Evolutionary conservation across 345 rosid species (phyloP).

Genomic region (Brassica incana): DNA sequence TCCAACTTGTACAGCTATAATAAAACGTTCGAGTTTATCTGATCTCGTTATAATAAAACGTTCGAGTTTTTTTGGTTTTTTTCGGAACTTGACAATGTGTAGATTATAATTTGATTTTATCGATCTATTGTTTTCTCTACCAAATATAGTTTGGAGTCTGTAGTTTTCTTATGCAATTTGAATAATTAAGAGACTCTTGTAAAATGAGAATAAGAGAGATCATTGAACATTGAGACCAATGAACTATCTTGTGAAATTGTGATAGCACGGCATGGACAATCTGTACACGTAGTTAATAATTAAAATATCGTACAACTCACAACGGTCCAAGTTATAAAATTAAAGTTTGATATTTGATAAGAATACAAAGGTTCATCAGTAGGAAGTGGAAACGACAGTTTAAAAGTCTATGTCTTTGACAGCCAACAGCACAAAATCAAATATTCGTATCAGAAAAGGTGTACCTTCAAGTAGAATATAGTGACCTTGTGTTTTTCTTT

Average conservation of each 20-base stretch:
- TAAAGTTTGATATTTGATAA: slow-evolving; percentile 18
- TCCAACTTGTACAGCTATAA: neutral
- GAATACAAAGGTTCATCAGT: slow-evolving; percentile 11
- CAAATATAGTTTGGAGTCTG: neutral
- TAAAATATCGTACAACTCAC: neutral
- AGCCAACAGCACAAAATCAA: slow-evolving; percentile 35
- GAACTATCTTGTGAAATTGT: neutral
- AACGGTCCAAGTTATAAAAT: slow-evolving; percentile 15
- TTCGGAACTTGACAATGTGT: neutral
- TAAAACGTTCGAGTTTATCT: neutral
- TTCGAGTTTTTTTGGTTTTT: neutral
- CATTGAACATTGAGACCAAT: neutral
- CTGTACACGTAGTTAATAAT: neutral
- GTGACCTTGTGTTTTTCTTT: slow-evolving; percentile 1
- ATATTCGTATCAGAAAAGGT: slow-evolving; percentile 32
- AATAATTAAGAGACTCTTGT: neutral
- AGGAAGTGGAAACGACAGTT: slow-evolving; percentile 26
- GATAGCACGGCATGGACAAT: neutral
- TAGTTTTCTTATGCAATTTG: neutral
- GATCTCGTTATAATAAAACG: neutral
- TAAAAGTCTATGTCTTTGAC: slow-evolving; percentile 26
- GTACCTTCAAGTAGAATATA: slow-evolving; percentile 32
- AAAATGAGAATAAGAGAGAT: neutral
- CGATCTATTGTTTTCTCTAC: neutral
- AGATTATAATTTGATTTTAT: neutral